These are phyloP conservation scores for Chamaenerion angustifolium DNA, from an alignment of 345 rosid species.

Conservation along the genomic window DNA sequence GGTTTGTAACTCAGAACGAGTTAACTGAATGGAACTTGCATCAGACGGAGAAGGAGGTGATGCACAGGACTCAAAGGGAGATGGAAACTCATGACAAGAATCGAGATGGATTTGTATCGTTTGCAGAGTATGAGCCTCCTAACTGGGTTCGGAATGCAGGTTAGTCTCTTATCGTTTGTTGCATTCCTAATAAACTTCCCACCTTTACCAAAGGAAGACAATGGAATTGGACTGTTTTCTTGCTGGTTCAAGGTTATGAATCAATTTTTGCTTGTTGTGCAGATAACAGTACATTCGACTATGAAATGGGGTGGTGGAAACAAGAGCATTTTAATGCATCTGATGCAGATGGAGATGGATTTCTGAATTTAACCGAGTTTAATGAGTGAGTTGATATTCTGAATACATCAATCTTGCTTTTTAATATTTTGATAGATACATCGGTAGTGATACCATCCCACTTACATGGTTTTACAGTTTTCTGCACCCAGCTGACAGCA, in stretches of 20 bases:
- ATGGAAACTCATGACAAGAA: conserved; percentile 88
- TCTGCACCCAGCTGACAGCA: conserved; percentile 95
- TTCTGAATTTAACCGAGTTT: conserved; percentile 75
- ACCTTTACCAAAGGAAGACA: too few species aligned
- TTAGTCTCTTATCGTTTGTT: conserved; percentile 8
- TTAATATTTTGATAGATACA: neutral
- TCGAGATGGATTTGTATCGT: conserved; percentile 66
- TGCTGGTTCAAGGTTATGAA: neutral
- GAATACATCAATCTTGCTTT: neutral
- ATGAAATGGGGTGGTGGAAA: conserved; percentile 98
- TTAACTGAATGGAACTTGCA: conserved; percentile 75
- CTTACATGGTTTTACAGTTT: conserved; percentile 35
- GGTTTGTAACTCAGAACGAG: conserved; percentile 61
- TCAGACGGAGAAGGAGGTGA: conserved; percentile 57
- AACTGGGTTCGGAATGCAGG: conserved; percentile 71
- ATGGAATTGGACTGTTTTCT: too few species aligned
- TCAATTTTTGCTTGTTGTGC: neutral
- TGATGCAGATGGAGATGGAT: conserved; percentile 87
- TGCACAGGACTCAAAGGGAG: conserved; percentile 73
- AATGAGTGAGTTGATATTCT: conserved; percentile 52
- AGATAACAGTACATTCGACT: conserved; percentile 58
- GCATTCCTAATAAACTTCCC: neutral
- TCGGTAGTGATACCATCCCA: neutral
- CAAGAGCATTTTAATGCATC: conserved; percentile 95
- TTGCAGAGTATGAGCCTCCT: conserved; percentile 80